These are phyloP conservation scores for Schwanniomyces etchellsii DNA, from an alignment of 1,139 yeast species.

Conservation along the genomic window DNA sequence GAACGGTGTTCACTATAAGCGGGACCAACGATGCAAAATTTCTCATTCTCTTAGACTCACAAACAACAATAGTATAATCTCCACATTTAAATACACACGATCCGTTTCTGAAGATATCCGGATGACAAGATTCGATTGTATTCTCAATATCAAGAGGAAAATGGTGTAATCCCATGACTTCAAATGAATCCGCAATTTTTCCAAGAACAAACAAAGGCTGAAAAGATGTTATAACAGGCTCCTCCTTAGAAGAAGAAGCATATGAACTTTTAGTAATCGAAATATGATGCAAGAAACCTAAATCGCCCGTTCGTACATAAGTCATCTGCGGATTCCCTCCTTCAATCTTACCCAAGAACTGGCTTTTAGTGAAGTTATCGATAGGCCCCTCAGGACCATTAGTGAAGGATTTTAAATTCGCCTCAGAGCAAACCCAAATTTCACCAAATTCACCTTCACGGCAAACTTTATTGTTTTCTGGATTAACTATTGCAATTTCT, in stretches of 20 bases:
- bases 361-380: constrained; percentile 32
- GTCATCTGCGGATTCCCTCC: constrained; percentile 60
- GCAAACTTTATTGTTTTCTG: constrained; percentile 77
- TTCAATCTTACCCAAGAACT: constrained; percentile 50
- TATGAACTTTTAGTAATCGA: constrained; percentile 28
- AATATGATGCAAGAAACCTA: constrained; percentile 84
- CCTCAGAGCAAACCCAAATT: constrained; percentile 93
- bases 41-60: constrained; percentile 54
- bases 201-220: constrained; percentile 87
- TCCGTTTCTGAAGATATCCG: constrained; percentile 52
- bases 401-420: constrained; percentile 61
- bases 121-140: constrained; percentile 65
- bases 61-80: constrained; percentile 72
- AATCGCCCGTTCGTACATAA: constrained; percentile 86
- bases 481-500: constrained; percentile 90
- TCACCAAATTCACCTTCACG: constrained; percentile 95
- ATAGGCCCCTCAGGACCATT: constrained; percentile 48
- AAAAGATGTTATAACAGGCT: constrained; percentile 33
- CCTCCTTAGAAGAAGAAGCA: constrained; percentile 12
- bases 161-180: constrained; percentile 84
- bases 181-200: constrained; percentile 81
- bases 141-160: constrained; percentile 82
- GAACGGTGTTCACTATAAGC: constrained; percentile 68
- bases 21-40: constrained; percentile 75
- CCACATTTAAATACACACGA: constrained; percentile 78